Evolutionary conservation across 306 rosid genomes (phyloP).

Genomic region (Luffa acutangula): DNA sequence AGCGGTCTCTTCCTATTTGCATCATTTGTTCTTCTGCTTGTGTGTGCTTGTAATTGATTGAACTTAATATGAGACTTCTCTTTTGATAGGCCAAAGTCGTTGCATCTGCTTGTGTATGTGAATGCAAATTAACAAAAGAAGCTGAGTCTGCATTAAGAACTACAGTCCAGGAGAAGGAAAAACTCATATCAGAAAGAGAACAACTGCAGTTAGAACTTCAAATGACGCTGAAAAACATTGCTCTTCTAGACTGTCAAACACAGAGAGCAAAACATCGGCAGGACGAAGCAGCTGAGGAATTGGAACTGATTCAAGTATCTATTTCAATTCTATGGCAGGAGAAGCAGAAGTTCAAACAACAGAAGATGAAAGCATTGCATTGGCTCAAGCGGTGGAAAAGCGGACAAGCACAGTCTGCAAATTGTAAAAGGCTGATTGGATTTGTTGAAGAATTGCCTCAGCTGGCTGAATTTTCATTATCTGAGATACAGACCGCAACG

Average conservation of each 20-base stretch:
- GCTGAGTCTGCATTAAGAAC: conserved; percentile 41
- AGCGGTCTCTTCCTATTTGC: neutral
- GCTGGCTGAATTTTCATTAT: conserved; percentile 52
- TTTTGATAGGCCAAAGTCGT: conserved; percentile 35
- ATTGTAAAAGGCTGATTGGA: conserved; percentile 35
- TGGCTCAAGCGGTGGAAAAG: conserved; percentile 72
- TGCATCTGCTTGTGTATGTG: conserved; percentile 33
- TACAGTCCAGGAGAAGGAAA: conserved; percentile 45
- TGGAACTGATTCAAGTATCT: conserved; percentile 48
- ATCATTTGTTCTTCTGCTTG: neutral
- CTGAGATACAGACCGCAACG: conserved; percentile 61
- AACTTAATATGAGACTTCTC: neutral
- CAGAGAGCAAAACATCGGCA: conserved; percentile 43
- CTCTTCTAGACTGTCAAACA: conserved; percentile 42
- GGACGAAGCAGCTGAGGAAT: conserved; percentile 45
- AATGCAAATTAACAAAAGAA: conserved; percentile 43
- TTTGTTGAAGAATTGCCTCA: conserved; percentile 42
- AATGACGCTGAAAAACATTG: conserved; percentile 46
- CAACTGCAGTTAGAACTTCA: conserved; percentile 26
- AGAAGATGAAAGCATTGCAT: conserved; percentile 50
- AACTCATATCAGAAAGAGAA: conserved; percentile 37
- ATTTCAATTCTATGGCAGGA: conserved; percentile 46
- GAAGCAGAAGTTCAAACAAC: conserved; percentile 48
- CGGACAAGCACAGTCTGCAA: conserved; percentile 35
- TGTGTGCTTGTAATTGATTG: neutral